These are phyloP conservation scores for Rubia peregrina DNA, from an alignment of 305 asterid species.

Conservation along the genomic window DNA sequence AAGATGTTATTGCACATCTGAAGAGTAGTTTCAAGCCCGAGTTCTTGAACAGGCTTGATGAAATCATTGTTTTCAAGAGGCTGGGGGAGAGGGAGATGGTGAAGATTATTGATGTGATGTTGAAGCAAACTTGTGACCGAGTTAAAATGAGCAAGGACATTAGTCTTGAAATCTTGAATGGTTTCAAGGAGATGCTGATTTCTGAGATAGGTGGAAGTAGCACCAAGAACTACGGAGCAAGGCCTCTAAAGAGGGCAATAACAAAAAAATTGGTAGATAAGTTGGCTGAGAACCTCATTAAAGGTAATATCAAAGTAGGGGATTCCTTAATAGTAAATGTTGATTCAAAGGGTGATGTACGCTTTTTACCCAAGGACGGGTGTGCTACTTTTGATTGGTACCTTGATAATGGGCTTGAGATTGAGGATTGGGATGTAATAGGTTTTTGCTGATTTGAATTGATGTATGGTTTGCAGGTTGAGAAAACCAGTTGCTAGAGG, in stretches of 20 bases:
- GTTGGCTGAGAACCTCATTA: constrained; percentile 15
- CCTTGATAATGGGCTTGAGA: background rate
- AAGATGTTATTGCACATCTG: background rate
- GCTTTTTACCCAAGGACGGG: background rate
- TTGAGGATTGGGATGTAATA: background rate
- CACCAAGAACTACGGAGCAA: constrained; percentile 17
- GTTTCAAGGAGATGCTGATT: constrained; percentile 10
- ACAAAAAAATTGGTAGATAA: constrained; percentile 12
- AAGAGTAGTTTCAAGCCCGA: constrained; percentile 19
- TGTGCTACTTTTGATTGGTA: background rate
- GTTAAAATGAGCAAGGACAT: background rate
- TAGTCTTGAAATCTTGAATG: background rate
- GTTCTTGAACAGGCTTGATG: constrained; percentile 21
- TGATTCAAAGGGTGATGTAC: background rate
- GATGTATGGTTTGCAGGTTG: background rate
- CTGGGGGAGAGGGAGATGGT: constrained; percentile 9
- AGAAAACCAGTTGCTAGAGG: background rate
- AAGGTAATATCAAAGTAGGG: constrained; percentile 9
- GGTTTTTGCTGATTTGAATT: background rate
- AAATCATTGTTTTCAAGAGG: constrained; percentile 17
- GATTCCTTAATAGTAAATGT: constrained; percentile 4
- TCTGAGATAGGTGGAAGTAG: background rate
- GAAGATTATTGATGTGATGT: constrained; percentile 13
- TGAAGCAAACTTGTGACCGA: constrained; percentile 12
- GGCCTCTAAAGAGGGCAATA: constrained; percentile 25